Percentiles rank a stretch among this genome's conserved stretches.
These are phyloP conservation scores for Sporothrix pallida DNA, from an alignment of 2,329 filamentous ascomycete species.

Conservation along the genomic window DNA sequence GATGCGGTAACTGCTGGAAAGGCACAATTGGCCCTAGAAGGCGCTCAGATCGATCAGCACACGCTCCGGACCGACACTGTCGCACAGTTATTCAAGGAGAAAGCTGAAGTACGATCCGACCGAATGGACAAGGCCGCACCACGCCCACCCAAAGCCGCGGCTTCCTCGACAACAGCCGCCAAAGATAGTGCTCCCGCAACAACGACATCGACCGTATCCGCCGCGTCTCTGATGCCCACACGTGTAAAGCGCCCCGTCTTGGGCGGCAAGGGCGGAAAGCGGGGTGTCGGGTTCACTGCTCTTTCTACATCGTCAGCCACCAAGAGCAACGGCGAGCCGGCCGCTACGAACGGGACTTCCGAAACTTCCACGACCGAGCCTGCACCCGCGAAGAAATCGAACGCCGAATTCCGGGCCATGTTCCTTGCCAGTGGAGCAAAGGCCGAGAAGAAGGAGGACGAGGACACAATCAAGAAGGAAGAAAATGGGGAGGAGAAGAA, in stretches of 20 bases:
- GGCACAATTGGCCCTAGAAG: slow-evolving; percentile 66
- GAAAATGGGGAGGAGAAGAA: neutral
- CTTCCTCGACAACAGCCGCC: slow-evolving; percentile 32
- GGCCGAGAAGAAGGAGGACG: neutral
- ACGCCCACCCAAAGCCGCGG: slow-evolving; percentile 44
- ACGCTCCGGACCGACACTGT: slow-evolving; percentile 61
- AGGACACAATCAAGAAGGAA: neutral
- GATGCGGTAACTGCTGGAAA: slow-evolving; percentile 74
- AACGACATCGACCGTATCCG: slow-evolving; percentile 14
- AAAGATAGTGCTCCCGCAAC: slow-evolving; percentile 41
- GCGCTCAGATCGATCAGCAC: slow-evolving; percentile 57
- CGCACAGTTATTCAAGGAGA: slow-evolving; percentile 60
- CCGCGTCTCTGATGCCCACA: slow-evolving; percentile 52
- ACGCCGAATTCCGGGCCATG: slow-evolving; percentile 44
- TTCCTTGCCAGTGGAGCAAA: slow-evolving; percentile 39
- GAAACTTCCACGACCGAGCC: slow-evolving; percentile 37
- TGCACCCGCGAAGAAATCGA: slow-evolving; percentile 43
- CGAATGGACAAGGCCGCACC: slow-evolving; percentile 47
- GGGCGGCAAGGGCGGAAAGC: slow-evolving; percentile 51
- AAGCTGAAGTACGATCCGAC: slow-evolving; percentile 53
- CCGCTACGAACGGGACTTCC: slow-evolving; percentile 36
- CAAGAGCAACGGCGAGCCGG: slow-evolving; percentile 36
- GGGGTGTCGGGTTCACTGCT: slow-evolving; percentile 51
- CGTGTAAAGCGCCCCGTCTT: slow-evolving; percentile 51
- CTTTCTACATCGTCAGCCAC: slow-evolving; percentile 35